Conservation (phyloP, 441 rosid genomes). For the Pelargonium fulgidum region DNA sequence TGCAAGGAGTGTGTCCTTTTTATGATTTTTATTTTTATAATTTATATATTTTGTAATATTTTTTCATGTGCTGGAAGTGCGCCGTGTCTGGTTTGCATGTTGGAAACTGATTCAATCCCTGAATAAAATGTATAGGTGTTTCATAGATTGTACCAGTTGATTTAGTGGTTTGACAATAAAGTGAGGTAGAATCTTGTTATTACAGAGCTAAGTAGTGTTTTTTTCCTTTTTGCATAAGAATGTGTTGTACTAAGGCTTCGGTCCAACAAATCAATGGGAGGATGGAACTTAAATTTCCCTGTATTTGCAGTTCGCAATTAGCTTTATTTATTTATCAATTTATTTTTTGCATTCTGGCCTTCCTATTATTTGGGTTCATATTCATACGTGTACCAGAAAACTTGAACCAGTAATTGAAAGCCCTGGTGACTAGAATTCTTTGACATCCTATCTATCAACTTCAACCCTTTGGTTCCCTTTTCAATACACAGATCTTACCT, state of each 20-base stretch:
- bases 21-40: too few species aligned
- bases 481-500: background rate
- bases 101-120: too few species aligned
- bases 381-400: background rate
- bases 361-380: background rate
- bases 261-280: background rate
- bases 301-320: background rate
- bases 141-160: background rate
- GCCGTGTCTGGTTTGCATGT: too few species aligned
- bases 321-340: background rate
- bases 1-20: too few species aligned
- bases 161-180: background rate
- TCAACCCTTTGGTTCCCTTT: background rate
- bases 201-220: background rate
- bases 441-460: background rate
- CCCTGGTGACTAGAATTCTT: background rate
- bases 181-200: background rate
- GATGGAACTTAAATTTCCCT: background rate
- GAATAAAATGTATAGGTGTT: too few species aligned
- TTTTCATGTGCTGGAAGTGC: too few species aligned
- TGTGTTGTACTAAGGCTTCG: background rate
- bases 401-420: background rate
- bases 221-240: background rate
- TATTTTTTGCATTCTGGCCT: background rate
- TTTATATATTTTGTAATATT: too few species aligned